Percentiles rank a stretch among this genome's conserved stretches.
Conservation (phyloP, 805 yeast species). For the Scheffersomyces amazonensis region DNA sequence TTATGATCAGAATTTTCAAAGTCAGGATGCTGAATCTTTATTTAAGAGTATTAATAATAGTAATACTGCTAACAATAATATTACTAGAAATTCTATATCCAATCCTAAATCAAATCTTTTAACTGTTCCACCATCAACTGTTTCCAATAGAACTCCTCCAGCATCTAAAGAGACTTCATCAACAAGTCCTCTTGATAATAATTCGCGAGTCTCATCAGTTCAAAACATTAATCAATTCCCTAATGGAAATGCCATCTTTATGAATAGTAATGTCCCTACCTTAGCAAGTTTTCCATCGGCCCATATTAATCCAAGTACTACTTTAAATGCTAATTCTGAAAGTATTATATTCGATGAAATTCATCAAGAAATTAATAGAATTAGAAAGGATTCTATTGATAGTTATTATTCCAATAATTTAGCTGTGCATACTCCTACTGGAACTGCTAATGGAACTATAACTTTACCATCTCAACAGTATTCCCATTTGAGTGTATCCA, state of each 20-base stretch:
- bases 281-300: not conserved
- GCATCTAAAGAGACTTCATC: constrained; percentile 2
- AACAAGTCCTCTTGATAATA: constrained; percentile 9
- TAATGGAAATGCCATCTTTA: not conserved
- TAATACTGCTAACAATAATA: not conserved
- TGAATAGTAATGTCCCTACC: not conserved
- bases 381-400: constrained; percentile 14
- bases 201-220: constrained; percentile 9
- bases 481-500: not conserved
- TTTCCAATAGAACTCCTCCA: not conserved
- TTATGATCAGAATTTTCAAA: constrained; percentile 14
- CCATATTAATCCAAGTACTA: not conserved
- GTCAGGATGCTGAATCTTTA: constrained; percentile 6
- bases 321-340: not conserved
- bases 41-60: constrained; percentile 3
- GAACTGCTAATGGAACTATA: not conserved
- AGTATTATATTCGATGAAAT: not conserved
- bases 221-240: not conserved
- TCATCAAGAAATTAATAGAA: not conserved
- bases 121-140: not conserved
- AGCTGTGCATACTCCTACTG: not conserved
- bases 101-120: not conserved
- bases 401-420: constrained; percentile 12
- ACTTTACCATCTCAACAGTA: constrained; percentile 1
- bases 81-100: not conserved